Percentiles rank a stretch among this genome's conserved stretches.
Conservation (phyloP, 768 basidiomycete species). For the Xerocomellus intermedius region DNA sequence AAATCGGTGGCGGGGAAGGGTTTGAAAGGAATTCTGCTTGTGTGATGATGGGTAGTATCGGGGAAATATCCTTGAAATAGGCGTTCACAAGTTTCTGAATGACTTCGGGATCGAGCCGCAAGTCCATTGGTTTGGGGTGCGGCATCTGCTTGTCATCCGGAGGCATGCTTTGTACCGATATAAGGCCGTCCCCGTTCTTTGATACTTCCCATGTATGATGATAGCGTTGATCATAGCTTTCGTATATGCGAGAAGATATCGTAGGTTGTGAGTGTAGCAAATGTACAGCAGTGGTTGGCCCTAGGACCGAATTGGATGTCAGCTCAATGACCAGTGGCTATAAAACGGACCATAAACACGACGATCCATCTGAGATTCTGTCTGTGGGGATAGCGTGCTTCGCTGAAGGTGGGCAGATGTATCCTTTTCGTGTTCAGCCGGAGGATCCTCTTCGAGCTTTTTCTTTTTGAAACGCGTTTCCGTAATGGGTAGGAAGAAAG, state of each 20-base stretch:
- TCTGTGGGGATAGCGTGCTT: slow-evolving; percentile 44
- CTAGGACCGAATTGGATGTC: slow-evolving; percentile 45
- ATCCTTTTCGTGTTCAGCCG: slow-evolving; percentile 38
- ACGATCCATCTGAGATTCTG: slow-evolving; percentile 53
- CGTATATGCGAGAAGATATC: slow-evolving; percentile 82
- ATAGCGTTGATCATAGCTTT: slow-evolving; percentile 84
- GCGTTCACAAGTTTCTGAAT: slow-evolving; percentile 84
- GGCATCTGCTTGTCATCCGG: slow-evolving; percentile 52
- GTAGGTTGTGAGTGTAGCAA: slow-evolving; percentile 87
- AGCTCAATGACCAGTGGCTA: slow-evolving; percentile 12
- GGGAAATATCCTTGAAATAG: slow-evolving; percentile 87
- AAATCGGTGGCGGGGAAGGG: slow-evolving; percentile 70
- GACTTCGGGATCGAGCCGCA: slow-evolving; percentile 73
- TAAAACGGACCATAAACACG: slow-evolving; percentile 58
- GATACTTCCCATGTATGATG: slow-evolving; percentile 87
- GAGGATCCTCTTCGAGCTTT: slow-evolving; percentile 70
- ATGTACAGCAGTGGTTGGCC: slow-evolving; percentile 85
- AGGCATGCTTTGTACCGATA: slow-evolving; percentile 69
- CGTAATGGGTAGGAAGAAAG: slow-evolving; percentile 96
- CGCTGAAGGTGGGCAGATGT: slow-evolving; percentile 28
- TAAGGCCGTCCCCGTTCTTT: slow-evolving; percentile 82
- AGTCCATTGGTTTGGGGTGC: slow-evolving; percentile 63
- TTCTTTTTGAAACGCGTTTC: slow-evolving; percentile 99
- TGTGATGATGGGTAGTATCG: slow-evolving; percentile 87
- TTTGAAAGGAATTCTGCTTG: slow-evolving; percentile 82